These are phyloP conservation scores for Yarrowia sp. DNA, from an alignment of 805 yeast genomes.

Conservation along the genomic window DNA sequence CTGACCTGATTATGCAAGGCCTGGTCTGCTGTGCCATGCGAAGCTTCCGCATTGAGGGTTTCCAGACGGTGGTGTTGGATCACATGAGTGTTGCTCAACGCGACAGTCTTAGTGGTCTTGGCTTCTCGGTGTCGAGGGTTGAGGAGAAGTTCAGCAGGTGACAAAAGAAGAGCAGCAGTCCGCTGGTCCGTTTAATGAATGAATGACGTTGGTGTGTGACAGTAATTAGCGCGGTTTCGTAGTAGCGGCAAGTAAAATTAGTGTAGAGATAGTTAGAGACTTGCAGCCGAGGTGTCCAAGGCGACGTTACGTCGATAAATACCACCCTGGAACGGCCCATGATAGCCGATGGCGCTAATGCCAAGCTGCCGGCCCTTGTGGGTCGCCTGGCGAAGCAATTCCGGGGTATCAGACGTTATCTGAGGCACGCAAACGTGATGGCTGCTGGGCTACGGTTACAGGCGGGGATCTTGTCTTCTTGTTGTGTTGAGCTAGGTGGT, in stretches of 20 bases:
- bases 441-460: too few relatives aligned
- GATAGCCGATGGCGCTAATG: constrained; percentile 8
- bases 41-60: not conserved
- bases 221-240: too few relatives aligned
- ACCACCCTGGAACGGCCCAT: not conserved
- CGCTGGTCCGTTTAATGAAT: not conserved
- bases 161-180: not conserved
- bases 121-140: not conserved
- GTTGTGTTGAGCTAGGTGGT: not conserved
- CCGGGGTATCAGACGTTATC: not conserved
- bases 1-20: constrained; percentile 9
- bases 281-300: too few relatives aligned
- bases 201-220: not conserved
- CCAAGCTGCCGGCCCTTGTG: not conserved
- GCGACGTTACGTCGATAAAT: not conserved
- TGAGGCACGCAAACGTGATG: too few relatives aligned
- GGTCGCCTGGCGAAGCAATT: not conserved
- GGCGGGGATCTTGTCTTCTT: too few relatives aligned
- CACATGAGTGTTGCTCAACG: constrained; percentile 19
- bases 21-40: constrained; percentile 11
- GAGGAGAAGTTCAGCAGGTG: constrained; percentile 13
- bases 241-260: not conserved
- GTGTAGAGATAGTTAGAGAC: not conserved
- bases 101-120: not conserved
- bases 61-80: constrained; percentile 14